Conservation (phyloP, 305 asterid species). For the Plantago rigida region DNA sequence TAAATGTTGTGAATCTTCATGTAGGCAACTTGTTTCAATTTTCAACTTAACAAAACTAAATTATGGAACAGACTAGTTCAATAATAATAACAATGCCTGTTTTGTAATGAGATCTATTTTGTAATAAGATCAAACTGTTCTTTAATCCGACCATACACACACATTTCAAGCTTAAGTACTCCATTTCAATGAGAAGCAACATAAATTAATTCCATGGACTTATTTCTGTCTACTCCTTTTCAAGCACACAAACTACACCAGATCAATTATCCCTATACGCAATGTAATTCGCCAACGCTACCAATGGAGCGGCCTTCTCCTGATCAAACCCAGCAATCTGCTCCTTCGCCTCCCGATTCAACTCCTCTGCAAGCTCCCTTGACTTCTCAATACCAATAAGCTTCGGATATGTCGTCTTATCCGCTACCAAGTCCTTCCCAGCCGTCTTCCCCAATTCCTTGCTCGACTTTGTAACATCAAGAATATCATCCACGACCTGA, state of each 20-base stretch:
- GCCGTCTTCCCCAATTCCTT: constrained; percentile 44
- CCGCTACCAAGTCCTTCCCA: constrained; percentile 40
- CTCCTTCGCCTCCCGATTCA: constrained; percentile 36
- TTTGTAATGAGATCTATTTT: too few relatives aligned
- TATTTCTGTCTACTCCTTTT: too few relatives aligned
- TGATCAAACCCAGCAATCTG: constrained; percentile 37
- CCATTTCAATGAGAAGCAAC: not conserved
- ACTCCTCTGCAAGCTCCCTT: constrained; percentile 33
- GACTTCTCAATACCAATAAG: constrained; percentile 37
- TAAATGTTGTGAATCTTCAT: too few relatives aligned
- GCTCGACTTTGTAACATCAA: constrained; percentile 42
- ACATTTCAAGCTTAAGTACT: too few relatives aligned
- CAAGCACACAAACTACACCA: not conserved
- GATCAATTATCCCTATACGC: constrained; percentile 35
- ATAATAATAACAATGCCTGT: too few relatives aligned
- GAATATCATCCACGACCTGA: constrained; percentile 48
- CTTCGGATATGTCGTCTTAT: constrained; percentile 39
- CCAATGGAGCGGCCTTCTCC: constrained; percentile 33
- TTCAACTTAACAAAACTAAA: too few relatives aligned
- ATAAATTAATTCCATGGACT: not conserved
- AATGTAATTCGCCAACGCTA: constrained; percentile 36
- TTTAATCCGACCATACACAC: too few relatives aligned
- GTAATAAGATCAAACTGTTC: too few relatives aligned
- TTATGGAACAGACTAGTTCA: too few relatives aligned
- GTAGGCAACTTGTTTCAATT: too few relatives aligned